Conservation (phyloP, 2,329 filamentous ascomycete species). For the Aspergillus intermedius region DNA sequence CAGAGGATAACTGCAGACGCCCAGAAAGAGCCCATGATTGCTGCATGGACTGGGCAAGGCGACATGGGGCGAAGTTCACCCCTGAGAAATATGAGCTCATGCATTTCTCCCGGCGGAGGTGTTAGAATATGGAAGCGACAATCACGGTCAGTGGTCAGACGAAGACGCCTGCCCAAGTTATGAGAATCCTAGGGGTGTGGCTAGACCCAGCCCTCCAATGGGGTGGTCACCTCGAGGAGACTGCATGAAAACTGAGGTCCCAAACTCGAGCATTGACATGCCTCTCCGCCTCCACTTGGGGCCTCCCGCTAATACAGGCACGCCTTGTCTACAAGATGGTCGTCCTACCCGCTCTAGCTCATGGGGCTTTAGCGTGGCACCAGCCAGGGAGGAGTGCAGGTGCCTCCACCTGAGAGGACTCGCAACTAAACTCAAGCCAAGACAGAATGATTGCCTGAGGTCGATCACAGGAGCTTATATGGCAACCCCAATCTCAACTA, state of each 20-base stretch:
- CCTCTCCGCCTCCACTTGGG: neutral
- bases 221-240: neutral
- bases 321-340: neutral
- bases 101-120: constrained; percentile 1
- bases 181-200: neutral
- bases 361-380: neutral
- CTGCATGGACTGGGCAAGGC: neutral
- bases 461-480: neutral
- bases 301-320: neutral
- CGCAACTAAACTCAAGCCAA: neutral
- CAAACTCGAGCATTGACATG: neutral
- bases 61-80: constrained; percentile 2
- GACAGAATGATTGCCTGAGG: neutral
- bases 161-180: neutral
- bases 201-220: neutral
- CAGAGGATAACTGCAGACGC: constrained; percentile 1
- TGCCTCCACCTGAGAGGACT: neutral
- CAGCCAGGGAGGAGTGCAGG: neutral
- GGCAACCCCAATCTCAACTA: neutral
- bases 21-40: neutral
- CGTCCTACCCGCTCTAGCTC: neutral
- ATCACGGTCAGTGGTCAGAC: neutral
- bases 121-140: neutral
- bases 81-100: constrained; percentile 5
- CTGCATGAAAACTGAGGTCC: neutral